phyloP scores from a whole-genome alignment of 148 eudicot genomes.

The Vaccinium myrtillus region DNA sequence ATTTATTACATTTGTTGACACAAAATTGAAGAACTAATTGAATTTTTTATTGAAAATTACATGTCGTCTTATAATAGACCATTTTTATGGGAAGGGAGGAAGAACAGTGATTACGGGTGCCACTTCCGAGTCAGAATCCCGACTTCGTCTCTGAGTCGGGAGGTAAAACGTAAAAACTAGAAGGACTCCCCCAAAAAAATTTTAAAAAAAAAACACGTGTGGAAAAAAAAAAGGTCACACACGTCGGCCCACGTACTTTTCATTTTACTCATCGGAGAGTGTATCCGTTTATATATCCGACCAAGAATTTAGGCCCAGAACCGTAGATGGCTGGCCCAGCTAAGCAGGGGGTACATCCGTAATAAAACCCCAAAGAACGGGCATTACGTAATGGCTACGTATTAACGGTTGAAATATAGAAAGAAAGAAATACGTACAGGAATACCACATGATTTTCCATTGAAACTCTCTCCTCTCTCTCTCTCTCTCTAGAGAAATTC shows the following conservation, averaged over 20 bases:
- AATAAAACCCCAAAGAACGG: neutral
- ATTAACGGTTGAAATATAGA: conserved; percentile 12
- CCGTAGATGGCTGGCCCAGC: neutral
- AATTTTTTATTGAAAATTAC: too few species aligned
- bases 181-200: too few species aligned
- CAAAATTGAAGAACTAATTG: too few species aligned
- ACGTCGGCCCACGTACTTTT: neutral
- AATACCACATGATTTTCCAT: conserved; percentile 21
- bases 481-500: neutral
- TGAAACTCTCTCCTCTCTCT: conserved; percentile 6
- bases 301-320: neutral
- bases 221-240: neutral
- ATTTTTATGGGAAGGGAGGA: too few species aligned
- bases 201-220: too few species aligned
- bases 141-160: too few species aligned
- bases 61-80: too few species aligned
- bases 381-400: neutral
- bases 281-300: neutral
- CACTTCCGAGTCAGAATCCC: too few species aligned
- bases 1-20: too few species aligned
- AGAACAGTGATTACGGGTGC: too few species aligned
- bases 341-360: neutral
- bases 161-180: too few species aligned
- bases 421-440: neutral
- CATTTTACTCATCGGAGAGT: neutral